Conservation (phyloP, 2,329 filamentous ascomycete species). For the Stachybotrys elegans region DNA sequence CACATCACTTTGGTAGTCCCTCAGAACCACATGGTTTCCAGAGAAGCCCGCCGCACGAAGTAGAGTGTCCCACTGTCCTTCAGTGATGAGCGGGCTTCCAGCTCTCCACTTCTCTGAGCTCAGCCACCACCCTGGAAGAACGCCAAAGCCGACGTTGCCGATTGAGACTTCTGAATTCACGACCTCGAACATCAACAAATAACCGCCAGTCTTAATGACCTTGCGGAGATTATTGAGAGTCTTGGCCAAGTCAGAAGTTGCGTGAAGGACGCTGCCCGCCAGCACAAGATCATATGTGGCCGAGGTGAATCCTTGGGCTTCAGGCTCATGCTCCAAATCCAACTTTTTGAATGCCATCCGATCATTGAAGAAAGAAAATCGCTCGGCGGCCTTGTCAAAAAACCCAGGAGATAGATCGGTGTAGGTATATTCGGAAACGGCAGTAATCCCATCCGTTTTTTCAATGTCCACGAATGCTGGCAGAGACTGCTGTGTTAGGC, state of each 20-base stretch:
- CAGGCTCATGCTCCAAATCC: slow-evolving; percentile 5
- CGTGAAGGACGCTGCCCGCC: slow-evolving; percentile 21
- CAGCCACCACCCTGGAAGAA: not conserved
- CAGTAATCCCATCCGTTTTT: not conserved
- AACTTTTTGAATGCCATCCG: slow-evolving; percentile 3
- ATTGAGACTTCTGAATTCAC: not conserved
- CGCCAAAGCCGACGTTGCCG: not conserved
- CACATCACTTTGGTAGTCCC: not conserved
- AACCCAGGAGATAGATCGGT: slow-evolving; percentile 1
- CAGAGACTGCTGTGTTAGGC: not conserved
- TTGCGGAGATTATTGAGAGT: slow-evolving; percentile 12
- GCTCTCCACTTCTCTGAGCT: not conserved
- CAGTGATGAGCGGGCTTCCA: not conserved
- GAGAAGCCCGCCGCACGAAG: not conserved
- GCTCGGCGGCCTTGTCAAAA: not conserved
- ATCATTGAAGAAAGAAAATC: not conserved
- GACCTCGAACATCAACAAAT: slow-evolving; percentile 18
- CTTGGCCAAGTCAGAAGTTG: slow-evolving; percentile 17
- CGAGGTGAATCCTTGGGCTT: slow-evolving; percentile 7
- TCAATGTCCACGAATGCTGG: not conserved
- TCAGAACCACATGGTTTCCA: not conserved
- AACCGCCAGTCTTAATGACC: slow-evolving; percentile 20
- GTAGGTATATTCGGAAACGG: not conserved
- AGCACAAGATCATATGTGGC: slow-evolving; percentile 13
- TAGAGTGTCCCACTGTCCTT: not conserved